Conservation (phyloP, 1,284 basidiomycete species). For the Leccinum pallidistipes region DNA sequence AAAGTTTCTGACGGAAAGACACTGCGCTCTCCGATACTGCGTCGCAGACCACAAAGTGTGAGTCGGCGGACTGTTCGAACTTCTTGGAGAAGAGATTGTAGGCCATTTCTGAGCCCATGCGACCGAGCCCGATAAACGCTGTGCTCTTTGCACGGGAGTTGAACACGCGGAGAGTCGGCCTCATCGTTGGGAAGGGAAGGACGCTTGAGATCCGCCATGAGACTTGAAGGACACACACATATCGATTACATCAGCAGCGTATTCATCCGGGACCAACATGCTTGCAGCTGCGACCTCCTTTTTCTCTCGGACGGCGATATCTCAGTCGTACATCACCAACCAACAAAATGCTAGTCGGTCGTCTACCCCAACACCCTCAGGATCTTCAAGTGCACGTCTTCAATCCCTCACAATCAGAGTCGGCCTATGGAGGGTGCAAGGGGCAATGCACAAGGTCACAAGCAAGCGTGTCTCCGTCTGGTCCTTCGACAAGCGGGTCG, state of each 20-base stretch:
- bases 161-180: slow-evolving; percentile 43
- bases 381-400: slow-evolving; percentile 40
- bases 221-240: neutral
- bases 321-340: slow-evolving; percentile 79
- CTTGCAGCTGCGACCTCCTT: slow-evolving; percentile 90
- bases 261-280: slow-evolving; percentile 43
- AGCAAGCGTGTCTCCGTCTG: slow-evolving; percentile 88
- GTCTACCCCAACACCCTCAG: slow-evolving; percentile 58
- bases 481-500: slow-evolving; percentile 83
- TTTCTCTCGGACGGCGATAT: slow-evolving; percentile 84
- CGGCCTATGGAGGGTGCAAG: slow-evolving; percentile 87
- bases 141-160: slow-evolving; percentile 51
- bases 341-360: slow-evolving; percentile 51
- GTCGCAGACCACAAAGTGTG: slow-evolving; percentile 76
- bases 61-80: slow-evolving; percentile 45
- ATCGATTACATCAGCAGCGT: slow-evolving; percentile 21
- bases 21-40: slow-evolving; percentile 60
- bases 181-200: slow-evolving; percentile 19
- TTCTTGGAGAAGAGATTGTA: slow-evolving; percentile 77
- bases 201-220: slow-evolving; percentile 6
- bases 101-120: slow-evolving; percentile 86
- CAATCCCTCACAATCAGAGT: slow-evolving; percentile 58
- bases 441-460: slow-evolving; percentile 84
- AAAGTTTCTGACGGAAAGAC: slow-evolving; percentile 56
- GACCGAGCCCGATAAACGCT: slow-evolving; percentile 78